These are phyloP conservation scores for Xylaria sp. DNA, from an alignment of 2,329 filamentous ascomycete species.

Conservation along the genomic window DNA sequence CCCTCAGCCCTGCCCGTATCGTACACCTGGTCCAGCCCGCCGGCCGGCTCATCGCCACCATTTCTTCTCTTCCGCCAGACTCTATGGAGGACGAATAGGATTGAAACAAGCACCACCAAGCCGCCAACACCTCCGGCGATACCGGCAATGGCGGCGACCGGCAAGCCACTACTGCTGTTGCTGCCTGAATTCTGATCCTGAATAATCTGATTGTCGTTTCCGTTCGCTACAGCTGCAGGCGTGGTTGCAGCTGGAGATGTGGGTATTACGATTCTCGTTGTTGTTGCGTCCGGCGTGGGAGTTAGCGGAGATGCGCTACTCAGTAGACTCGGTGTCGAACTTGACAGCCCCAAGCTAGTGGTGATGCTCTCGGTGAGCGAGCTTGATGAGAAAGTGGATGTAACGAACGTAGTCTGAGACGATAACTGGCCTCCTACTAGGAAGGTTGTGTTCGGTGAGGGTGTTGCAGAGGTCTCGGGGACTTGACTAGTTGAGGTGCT, in stretches of 20 bases:
- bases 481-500: conserved; percentile 7
- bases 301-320: conserved; percentile 4
- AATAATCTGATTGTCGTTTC: conserved; percentile 27
- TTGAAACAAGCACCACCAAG: conserved; percentile 31
- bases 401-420: conserved; percentile 32
- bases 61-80: conserved; percentile 41
- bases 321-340: conserved; percentile 14
- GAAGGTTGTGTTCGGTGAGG: conserved; percentile 11
- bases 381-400: conserved; percentile 30
- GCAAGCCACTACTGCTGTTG: conserved; percentile 24
- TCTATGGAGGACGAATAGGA: conserved; percentile 37
- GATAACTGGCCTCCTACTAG: not conserved
- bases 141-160: conserved; percentile 37
- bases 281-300: not conserved
- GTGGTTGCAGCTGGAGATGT: conserved; percentile 9
- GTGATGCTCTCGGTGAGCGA: conserved; percentile 33
- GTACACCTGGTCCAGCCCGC: conserved; percentile 39
- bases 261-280: not conserved
- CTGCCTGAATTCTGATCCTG: conserved; percentile 28
- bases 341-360: conserved; percentile 27
- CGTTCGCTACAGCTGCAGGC: not conserved
- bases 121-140: conserved; percentile 41
- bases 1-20: conserved; percentile 37
- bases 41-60: conserved; percentile 36
- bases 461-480: conserved; percentile 11